Percentiles rank a stretch among this genome's conserved stretches.
Conservation (phyloP, 805 yeast species). For the Candida schatavii region DNA sequence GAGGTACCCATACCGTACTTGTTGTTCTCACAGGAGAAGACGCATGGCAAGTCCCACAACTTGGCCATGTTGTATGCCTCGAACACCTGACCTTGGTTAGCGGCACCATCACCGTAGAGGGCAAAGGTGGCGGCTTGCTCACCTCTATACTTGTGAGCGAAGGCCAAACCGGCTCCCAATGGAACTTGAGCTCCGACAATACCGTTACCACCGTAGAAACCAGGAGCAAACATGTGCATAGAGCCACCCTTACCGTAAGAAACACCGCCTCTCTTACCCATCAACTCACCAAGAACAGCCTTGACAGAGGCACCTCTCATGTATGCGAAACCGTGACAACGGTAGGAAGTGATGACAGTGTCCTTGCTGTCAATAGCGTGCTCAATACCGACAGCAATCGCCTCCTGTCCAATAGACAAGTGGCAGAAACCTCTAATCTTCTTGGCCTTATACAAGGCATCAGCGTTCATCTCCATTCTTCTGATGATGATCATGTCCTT, state of each 20-base stretch:
- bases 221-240: conserved; percentile 96
- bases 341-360: conserved; percentile 91
- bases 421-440: conserved; percentile 99
- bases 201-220: conserved; percentile 99
- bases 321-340: conserved; percentile 98
- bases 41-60: conserved; percentile 93
- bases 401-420: conserved; percentile 97
- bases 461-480: conserved; percentile 99
- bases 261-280: conserved; percentile 95
- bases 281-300: conserved; percentile 88
- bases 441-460: conserved; percentile 96
- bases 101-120: conserved; percentile 98
- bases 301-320: conserved; percentile 94
- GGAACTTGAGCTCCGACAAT: conserved; percentile 99
- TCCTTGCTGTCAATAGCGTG: conserved; percentile 84
- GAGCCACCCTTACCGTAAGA: conserved; percentile 99
- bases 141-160: conserved; percentile 91
- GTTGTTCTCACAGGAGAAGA: conserved; percentile 97
- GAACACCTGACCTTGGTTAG: conserved; percentile 98
- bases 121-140: conserved; percentile 79
- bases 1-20: conserved; percentile 99
- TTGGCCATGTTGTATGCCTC: conserved; percentile 99
- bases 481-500: conserved; percentile 91
- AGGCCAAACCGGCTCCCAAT: conserved; percentile 96
- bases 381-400: conserved; percentile 98